Percentiles rank a stretch among this genome's conserved stretches.
Evolutionary conservation across 2,329 filamentous ascomycete species (phyloP).

Genomic region (Blastomyces percursus): DNA sequence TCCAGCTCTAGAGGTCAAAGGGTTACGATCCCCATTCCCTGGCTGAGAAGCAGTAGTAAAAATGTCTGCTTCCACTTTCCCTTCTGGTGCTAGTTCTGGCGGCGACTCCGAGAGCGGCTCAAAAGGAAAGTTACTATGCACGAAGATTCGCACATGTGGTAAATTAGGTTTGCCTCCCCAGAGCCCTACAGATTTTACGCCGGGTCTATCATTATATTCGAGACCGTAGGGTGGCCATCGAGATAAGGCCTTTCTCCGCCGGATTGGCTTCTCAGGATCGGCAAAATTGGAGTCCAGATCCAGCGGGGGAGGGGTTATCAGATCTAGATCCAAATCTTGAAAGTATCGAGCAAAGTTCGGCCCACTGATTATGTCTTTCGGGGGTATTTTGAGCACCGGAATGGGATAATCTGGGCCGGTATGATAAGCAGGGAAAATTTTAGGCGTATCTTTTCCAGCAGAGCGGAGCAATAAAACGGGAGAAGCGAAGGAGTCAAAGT

Average conservation of each 20-base stretch:
- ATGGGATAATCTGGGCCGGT: conserved; percentile 26
- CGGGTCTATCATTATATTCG: conserved; percentile 23
- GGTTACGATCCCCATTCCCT: not conserved
- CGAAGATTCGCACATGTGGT: conserved; percentile 25
- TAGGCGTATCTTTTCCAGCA: conserved; percentile 30
- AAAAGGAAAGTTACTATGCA: conserved; percentile 7
- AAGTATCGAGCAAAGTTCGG: not conserved
- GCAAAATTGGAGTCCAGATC: not conserved
- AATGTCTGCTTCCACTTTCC: too few relatives aligned
- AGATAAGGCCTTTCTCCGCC: conserved; percentile 28
- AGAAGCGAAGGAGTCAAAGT: conserved; percentile 36
- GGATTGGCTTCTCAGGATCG: conserved; percentile 13
- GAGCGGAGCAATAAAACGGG: conserved; percentile 35
- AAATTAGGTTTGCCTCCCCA: conserved; percentile 20
- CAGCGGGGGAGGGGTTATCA: not conserved
- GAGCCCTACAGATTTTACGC: conserved; percentile 10
- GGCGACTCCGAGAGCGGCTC: not conserved
- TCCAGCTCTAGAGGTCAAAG: not conserved
- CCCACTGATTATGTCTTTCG: conserved; percentile 7
- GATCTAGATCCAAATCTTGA: conserved; percentile 6
- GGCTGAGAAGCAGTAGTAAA: not conserved
- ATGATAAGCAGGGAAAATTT: conserved; percentile 24
- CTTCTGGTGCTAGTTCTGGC: not conserved
- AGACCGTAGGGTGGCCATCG: conserved; percentile 32
- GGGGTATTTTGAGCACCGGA: conserved; percentile 19